phyloP scores from a whole-genome alignment of 2,329 filamentous ascomycete species.

The Microascus cirrosus region DNA sequence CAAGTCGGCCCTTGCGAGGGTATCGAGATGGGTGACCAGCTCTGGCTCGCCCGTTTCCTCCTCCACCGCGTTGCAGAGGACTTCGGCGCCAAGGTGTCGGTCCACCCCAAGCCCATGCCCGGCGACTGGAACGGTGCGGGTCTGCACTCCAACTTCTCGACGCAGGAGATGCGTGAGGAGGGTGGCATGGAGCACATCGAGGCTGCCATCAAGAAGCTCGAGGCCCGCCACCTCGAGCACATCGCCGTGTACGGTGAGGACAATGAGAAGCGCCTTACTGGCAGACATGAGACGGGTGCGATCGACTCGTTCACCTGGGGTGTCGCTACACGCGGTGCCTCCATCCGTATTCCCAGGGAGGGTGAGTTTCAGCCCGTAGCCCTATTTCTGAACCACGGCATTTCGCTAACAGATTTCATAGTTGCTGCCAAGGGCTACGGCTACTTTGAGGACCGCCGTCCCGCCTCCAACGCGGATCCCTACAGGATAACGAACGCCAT shows the following conservation, averaged over 20 bases:
- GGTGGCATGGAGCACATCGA: conserved; percentile 96
- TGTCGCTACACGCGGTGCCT: conserved; percentile 90
- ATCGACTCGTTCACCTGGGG: conserved; percentile 93
- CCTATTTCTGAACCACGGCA: background rate
- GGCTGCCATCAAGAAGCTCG: conserved; percentile 71
- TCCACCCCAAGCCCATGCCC: conserved; percentile 89
- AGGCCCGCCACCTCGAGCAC: conserved; percentile 68
- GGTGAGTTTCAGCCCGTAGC: background rate
- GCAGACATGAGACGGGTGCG: conserved; percentile 83
- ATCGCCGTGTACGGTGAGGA: conserved; percentile 93
- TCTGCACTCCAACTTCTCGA: conserved; percentile 90
- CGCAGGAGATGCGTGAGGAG: conserved; percentile 75
- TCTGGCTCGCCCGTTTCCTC: conserved; percentile 80
- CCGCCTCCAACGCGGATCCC: conserved; percentile 77
- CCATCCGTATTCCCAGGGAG: conserved; percentile 83
- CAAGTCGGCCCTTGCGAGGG: conserved; percentile 85
- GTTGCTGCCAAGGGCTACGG: conserved; percentile 80
- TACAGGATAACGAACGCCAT: conserved; percentile 76
- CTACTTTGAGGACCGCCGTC: conserved; percentile 82
- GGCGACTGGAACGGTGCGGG: conserved; percentile 93
- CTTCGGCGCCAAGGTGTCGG: conserved; percentile 90
- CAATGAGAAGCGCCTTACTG: conserved; percentile 89
- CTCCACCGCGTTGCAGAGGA: conserved; percentile 88
- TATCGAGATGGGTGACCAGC: conserved; percentile 89
- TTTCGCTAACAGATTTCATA: background rate